Evolutionary conservation across 2,329 filamentous ascomycete species (phyloP), one percentile per base, ranked within the genome.

Genomic region (Aspergillus ruber): DNA sequence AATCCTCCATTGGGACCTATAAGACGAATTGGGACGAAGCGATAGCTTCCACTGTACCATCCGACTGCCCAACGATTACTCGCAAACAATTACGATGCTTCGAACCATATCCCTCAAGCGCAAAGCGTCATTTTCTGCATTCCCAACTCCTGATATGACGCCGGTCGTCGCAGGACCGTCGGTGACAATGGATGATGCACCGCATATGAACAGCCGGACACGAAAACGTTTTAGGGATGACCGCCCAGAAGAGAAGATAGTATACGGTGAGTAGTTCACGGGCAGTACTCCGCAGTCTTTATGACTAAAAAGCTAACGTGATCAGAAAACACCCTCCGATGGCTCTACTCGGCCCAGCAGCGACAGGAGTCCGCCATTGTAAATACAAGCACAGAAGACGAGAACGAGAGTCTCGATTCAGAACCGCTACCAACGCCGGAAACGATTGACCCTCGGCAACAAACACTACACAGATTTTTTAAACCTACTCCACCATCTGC

Each of bases 141-240:
- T 74, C 15, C 59, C 72, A 32, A 70, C 73, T 39, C 64, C 68
- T 32, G 67, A 66, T 60, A 47, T 55, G 49, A 42, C 60, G 45
- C 52, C 48, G 52, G 50, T 55, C 42, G 39, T 49, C 29, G 43
- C 55, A 33, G 60, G 60, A 42, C 53, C 49, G 27, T 54, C 57
- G 44, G 58, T 65, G 55, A 61, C 55, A 23, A 56, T 63, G 51
- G 57, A 63, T 35, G 65, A 63, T 36, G 64, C 67, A 45, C 57
- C 56, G 57, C 65, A 81, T 55, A 71, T 81, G 40, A 72, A 77
- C 55, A 75, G 74, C 51, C 75, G 81, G 15, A 84, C 81, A 47
- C 71, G 76, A 50, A 84, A 84, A 63, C 67, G 81, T 29, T 74
- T 78, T 53, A 72, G 80, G 49, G 75, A 83, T 60, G 75, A 78